Percentiles rank a stretch among this genome's conserved stretches.
phyloP scores from a whole-genome alignment of 192 early-diverging fungal species.

The Coemansia sp. region DNA sequence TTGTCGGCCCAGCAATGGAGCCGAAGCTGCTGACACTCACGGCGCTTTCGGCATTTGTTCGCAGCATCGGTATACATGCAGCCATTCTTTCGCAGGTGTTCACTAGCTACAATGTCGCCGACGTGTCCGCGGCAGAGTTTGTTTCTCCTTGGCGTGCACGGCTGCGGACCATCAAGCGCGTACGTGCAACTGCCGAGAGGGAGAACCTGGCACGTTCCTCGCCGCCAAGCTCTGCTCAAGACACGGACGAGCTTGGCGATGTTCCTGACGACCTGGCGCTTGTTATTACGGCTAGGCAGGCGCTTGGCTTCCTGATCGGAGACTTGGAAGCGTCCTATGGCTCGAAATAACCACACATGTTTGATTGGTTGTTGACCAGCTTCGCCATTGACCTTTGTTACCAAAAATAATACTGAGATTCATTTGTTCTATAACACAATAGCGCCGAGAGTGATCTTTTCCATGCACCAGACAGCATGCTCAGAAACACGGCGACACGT shows the following conservation, averaged over 20 bases:
- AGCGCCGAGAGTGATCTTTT: not conserved
- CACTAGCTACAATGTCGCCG: constrained; percentile 58
- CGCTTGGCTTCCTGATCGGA: constrained; percentile 33
- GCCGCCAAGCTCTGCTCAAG: not conserved
- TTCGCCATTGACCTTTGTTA: no score
- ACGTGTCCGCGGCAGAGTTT: constrained; percentile 57
- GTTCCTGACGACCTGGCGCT: constrained; percentile 20
- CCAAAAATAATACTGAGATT: no score
- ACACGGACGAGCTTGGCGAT: constrained; percentile 24
- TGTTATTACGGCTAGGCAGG: constrained; percentile 31
- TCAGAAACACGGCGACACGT: not conserved
- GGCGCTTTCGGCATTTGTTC: constrained; percentile 73
- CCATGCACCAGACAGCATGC: not conserved
- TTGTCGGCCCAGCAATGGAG: constrained; percentile 73
- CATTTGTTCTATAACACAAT: no score
- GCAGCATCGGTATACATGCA: constrained; percentile 79
- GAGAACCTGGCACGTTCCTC: constrained; percentile 3
- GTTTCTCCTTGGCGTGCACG: constrained; percentile 86
- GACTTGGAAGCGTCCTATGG: constrained; percentile 21
- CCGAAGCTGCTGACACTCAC: constrained; percentile 78
- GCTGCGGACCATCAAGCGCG: constrained; percentile 84
- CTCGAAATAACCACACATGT: not conserved
- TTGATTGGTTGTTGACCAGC: no score
- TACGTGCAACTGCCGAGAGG: constrained; percentile 37
- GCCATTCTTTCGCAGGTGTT: constrained; percentile 89